Conservation (phyloP, 768 basidiomycete genomes). For the Strobilomyces dryophilus region DNA sequence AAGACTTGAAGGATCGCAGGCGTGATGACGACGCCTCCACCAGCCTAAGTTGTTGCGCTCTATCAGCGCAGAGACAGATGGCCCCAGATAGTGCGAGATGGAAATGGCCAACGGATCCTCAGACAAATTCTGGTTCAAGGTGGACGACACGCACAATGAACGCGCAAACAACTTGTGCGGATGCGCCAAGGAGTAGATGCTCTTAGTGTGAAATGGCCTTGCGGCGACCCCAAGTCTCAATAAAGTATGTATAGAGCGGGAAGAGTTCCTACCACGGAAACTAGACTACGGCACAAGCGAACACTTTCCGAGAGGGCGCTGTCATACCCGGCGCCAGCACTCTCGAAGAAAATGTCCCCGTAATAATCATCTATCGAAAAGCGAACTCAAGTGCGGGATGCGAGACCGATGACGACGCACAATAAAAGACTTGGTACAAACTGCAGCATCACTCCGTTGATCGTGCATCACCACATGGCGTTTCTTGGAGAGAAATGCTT, state of each 20-base stretch:
- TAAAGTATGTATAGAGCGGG: constrained; percentile 62
- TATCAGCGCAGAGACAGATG: constrained; percentile 43
- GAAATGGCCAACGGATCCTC: constrained; percentile 55
- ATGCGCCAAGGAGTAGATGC: constrained; percentile 56
- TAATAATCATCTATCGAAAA: constrained; percentile 69
- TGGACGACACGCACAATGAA: constrained; percentile 44
- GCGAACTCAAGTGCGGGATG: constrained; percentile 4
- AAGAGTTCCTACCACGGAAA: constrained; percentile 55
- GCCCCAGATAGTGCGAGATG: constrained; percentile 54
- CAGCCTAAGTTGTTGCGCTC: constrained; percentile 52
- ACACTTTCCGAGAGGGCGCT: neutral
- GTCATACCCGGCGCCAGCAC: constrained; percentile 57
- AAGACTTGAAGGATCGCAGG: constrained; percentile 78
- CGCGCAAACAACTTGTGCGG: constrained; percentile 56
- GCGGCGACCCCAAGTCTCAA: constrained; percentile 74
- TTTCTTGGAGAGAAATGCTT: constrained; percentile 74
- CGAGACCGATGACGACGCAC: constrained; percentile 34
- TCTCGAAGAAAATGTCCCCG: constrained; percentile 77
- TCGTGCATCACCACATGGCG: constrained; percentile 66
- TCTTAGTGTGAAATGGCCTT: constrained; percentile 38
- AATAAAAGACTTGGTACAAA: constrained; percentile 84
- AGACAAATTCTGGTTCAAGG: neutral
- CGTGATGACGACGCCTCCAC: constrained; percentile 64
- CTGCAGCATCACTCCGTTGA: constrained; percentile 80
- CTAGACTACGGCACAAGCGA: constrained; percentile 54